phyloP scores from a whole-genome alignment of 768 basidiomycete species.

The Phlegmacium glaucopus region DNA sequence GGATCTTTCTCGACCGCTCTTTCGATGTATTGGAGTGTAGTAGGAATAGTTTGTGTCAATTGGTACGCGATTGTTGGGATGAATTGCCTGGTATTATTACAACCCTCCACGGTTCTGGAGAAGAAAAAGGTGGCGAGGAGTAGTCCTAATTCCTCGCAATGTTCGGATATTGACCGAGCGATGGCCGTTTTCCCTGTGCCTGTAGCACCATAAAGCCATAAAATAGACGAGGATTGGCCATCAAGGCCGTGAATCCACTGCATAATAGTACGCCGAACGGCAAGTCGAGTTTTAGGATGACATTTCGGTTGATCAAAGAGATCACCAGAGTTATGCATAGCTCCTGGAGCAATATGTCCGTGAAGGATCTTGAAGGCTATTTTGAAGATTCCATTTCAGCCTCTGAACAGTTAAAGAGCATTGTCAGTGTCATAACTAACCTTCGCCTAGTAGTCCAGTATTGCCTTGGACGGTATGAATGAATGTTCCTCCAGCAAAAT shows the following conservation, averaged over 20 bases:
- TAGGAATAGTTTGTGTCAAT: neutral
- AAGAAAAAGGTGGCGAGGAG: slow-evolving; percentile 8
- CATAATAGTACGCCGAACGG: neutral
- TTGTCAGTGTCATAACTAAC: too few species aligned
- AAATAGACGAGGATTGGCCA: neutral
- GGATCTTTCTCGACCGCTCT: slow-evolving; percentile 5
- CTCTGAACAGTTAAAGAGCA: too few species aligned
- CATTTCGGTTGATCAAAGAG: neutral
- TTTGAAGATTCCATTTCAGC: too few species aligned
- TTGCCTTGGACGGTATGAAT: too few species aligned
- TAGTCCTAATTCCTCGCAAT: neutral
- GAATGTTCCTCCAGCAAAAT: too few species aligned
- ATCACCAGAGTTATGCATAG: neutral
- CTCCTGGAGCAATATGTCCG: neutral
- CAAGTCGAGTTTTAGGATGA: neutral
- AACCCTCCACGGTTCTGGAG: neutral
- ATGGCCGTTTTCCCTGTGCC: slow-evolving; percentile 6
- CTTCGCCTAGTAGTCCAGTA: too few species aligned
- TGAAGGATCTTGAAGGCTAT: neutral
- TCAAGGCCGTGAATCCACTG: neutral
- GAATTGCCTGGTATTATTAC: neutral
- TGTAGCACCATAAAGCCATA: slow-evolving; percentile 6
- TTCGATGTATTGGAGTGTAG: slow-evolving; percentile 2
- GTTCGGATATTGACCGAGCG: neutral
- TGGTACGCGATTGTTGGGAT: slow-evolving; percentile 6